phyloP scores from a whole-genome alignment of 495 filamentous ascomycete species.

The Zalerion maritima region DNA sequence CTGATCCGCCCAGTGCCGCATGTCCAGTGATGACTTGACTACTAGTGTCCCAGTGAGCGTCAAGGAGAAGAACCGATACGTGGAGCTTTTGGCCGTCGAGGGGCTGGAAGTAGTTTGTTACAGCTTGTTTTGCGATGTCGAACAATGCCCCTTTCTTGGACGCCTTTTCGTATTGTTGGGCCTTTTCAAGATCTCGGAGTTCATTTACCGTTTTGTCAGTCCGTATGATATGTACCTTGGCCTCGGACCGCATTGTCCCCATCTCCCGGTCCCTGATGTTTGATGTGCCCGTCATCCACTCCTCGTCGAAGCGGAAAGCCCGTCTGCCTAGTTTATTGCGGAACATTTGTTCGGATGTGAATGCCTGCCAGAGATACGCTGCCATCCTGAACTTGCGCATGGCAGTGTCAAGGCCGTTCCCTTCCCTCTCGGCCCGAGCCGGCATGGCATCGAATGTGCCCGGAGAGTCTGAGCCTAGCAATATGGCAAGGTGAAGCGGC shows the following conservation, averaged over 20 bases:
- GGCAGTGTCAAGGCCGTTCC: slow-evolving; percentile 63
- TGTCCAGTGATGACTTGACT: slow-evolving; percentile 60
- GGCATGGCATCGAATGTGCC: slow-evolving; percentile 74
- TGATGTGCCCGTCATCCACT: slow-evolving; percentile 71
- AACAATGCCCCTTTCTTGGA: slow-evolving; percentile 57
- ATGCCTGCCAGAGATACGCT: slow-evolving; percentile 90
- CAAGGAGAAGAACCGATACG: slow-evolving; percentile 68
- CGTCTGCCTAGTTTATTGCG: slow-evolving; percentile 71
- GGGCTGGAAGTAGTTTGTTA: slow-evolving; percentile 58
- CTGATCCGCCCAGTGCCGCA: slow-evolving; percentile 55
- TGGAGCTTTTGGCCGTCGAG: slow-evolving; percentile 66
- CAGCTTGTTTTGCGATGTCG: slow-evolving; percentile 57
- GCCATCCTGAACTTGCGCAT: slow-evolving; percentile 80
- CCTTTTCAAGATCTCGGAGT: slow-evolving; percentile 59
- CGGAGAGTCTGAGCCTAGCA: slow-evolving; percentile 77
- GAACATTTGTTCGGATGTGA: slow-evolving; percentile 88
- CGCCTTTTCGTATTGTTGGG: slow-evolving; percentile 63
- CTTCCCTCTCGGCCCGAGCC: slow-evolving; percentile 58
- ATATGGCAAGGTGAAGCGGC: slow-evolving; percentile 70
- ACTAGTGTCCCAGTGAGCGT: slow-evolving; percentile 71
- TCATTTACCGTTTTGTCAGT: slow-evolving; percentile 72
- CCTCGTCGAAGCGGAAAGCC: slow-evolving; percentile 80
- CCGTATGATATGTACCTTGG: slow-evolving; percentile 71
- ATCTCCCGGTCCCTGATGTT: slow-evolving; percentile 52
- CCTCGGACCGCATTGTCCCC: slow-evolving; percentile 71